Evolutionary conservation across 805 yeast species (phyloP).

Genomic region (Ogataea pini): DNA sequence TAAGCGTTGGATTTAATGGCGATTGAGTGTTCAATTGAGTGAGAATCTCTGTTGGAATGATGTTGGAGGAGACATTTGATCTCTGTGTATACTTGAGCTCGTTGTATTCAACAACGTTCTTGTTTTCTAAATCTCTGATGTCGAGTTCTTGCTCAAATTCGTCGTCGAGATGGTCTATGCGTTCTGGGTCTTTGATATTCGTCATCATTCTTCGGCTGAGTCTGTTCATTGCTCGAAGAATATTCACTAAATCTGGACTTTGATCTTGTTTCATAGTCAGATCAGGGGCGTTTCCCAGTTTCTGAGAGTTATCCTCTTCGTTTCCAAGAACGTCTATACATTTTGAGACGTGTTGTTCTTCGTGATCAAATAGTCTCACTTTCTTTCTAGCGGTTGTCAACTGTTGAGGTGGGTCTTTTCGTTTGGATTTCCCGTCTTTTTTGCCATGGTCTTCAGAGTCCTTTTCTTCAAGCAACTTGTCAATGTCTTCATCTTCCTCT

Average conservation of each 20-base stretch:
- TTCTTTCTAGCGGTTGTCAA: conserved; percentile 31
- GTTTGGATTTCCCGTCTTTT: conserved; percentile 37
- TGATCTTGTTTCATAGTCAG: conserved; percentile 76
- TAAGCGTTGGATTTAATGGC: conserved; percentile 28
- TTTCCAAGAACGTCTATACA: conserved; percentile 81
- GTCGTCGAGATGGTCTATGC: conserved; percentile 34
- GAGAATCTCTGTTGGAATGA: conserved; percentile 27
- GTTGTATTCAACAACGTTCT: conserved; percentile 50
- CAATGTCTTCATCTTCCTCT: conserved; percentile 40
- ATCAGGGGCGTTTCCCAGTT: conserved; percentile 80
- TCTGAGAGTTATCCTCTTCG: conserved; percentile 74
- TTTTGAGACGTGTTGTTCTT: conserved; percentile 55
- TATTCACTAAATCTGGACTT: conserved; percentile 68
- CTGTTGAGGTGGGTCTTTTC: conserved; percentile 23
- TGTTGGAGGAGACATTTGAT: conserved; percentile 29
- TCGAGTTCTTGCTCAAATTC: conserved; percentile 48
- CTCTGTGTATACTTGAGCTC: conserved; percentile 41
- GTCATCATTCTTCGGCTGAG: conserved; percentile 79
- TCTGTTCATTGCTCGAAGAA: conserved; percentile 86
- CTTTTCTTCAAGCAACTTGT: conserved; percentile 28
- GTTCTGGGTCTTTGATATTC: conserved; percentile 45
- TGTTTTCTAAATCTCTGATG: conserved; percentile 52
- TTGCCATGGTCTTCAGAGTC: conserved; percentile 42
- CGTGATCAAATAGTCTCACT: conserved; percentile 38
- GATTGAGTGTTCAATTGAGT: conserved; percentile 26